These are phyloP conservation scores for Fomitopsis schrenkii DNA, from an alignment of 1,284 basidiomycete genomes.

Conservation along the genomic window DNA sequence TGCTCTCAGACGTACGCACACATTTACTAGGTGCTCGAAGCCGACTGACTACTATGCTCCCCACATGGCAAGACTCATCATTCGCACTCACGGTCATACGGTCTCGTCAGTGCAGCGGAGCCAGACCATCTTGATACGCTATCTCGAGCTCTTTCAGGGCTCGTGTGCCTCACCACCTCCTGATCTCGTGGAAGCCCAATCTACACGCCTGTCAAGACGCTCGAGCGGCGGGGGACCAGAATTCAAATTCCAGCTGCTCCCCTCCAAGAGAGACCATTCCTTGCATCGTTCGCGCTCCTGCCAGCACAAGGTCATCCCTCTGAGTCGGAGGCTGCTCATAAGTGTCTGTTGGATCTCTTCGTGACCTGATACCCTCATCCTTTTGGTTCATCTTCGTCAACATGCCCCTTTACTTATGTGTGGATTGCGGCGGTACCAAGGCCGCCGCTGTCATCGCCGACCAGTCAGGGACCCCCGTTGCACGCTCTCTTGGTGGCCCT, in stretches of 20 bases:
- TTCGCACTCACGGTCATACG: not conserved
- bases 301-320: not conserved
- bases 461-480: conserved; percentile 50
- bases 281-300: no score
- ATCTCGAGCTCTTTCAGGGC: not conserved
- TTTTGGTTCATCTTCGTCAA: not conserved
- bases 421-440: conserved; percentile 82
- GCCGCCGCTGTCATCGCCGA: conserved; percentile 67
- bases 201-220: not conserved
- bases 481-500: conserved; percentile 59
- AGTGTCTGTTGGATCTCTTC: not conserved
- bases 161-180: conserved; percentile 1
- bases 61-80: not conserved
- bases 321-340: not conserved
- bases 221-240: no score
- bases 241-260: not conserved
- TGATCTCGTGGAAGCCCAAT: not conserved
- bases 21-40: no score
- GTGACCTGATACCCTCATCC: no score
- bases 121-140: conserved; percentile 3
- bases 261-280: not conserved
- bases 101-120: not conserved
- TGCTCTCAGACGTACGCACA: no score
- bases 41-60: not conserved
- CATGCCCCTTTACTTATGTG: conserved; percentile 68